Conservation (phyloP, 768 basidiomycete genomes). For the Pisolithus sp. region DNA sequence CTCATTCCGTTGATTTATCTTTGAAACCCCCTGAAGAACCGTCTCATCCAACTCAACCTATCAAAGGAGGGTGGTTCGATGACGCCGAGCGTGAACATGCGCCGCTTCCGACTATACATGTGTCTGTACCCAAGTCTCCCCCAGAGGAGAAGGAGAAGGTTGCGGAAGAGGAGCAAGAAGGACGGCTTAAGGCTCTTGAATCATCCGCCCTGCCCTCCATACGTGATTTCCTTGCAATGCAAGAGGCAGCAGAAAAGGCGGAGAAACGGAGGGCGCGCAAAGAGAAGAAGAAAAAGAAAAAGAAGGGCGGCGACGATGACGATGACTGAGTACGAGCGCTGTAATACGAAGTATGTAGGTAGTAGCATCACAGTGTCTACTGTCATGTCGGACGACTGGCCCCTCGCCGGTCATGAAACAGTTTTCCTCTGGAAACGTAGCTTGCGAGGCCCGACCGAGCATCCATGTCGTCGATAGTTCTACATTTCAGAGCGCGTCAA, state of each 20-base stretch:
- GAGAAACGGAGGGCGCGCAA: conserved; percentile 70
- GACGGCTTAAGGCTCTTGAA: conserved; percentile 65
- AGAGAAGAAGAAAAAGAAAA: conserved; percentile 58
- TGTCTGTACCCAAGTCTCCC: conserved; percentile 9
- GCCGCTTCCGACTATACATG: neutral
- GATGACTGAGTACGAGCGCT: conserved; percentile 21
- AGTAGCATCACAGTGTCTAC: neutral
- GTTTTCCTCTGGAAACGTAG: conserved; percentile 51
- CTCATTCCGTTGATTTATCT: conserved; percentile 4
- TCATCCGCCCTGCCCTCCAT: conserved; percentile 83
- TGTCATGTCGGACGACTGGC: conserved; percentile 4
- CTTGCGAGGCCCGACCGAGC: conserved; percentile 57
- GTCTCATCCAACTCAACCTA: neutral
- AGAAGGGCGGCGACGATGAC: conserved; percentile 20
- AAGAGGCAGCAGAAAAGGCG: conserved; percentile 55
- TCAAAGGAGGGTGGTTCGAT: conserved; percentile 40
- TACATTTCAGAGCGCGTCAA: conserved; percentile 21
- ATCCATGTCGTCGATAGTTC: conserved; percentile 73
- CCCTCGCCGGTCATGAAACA: conserved; percentile 20
- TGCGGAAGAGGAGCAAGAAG: conserved; percentile 34
- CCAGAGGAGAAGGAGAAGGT: conserved; percentile 7
- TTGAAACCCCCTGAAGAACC: neutral
- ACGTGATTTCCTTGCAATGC: conserved; percentile 73
- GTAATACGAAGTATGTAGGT: conserved; percentile 1
- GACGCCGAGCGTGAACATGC: conserved; percentile 30